Conservation (phyloP, 2,329 filamentous ascomycete genomes). For the Drechmeria coniospora region DNA sequence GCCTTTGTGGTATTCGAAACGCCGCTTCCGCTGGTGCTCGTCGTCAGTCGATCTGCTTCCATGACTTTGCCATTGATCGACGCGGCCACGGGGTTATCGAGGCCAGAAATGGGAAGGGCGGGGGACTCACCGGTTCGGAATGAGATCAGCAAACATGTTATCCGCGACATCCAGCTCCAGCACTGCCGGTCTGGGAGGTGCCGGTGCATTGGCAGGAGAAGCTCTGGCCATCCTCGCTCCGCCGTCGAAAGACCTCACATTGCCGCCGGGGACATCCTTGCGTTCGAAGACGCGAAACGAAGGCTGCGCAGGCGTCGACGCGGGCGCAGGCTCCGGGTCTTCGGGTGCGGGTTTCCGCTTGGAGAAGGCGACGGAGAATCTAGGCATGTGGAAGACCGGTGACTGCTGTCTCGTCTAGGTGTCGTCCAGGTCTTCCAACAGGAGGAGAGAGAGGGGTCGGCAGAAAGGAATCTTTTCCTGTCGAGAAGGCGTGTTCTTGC, state of each 20-base stretch:
- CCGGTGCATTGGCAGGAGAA: slow-evolving; percentile 16
- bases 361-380: slow-evolving; percentile 42
- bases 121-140: slow-evolving; percentile 36
- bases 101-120: neutral
- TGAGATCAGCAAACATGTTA: slow-evolving; percentile 43
- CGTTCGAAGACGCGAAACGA: slow-evolving; percentile 46
- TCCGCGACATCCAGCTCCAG: slow-evolving; percentile 32
- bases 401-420: slow-evolving; percentile 2
- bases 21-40: slow-evolving; percentile 35
- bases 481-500: neutral
- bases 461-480: too few relatives aligned
- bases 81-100: too few relatives aligned
- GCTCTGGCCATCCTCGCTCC: slow-evolving; percentile 27
- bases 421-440: neutral
- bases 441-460: neutral
- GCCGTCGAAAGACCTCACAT: slow-evolving; percentile 37
- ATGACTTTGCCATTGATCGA: too few relatives aligned
- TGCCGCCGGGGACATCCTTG: slow-evolving; percentile 26
- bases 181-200: slow-evolving; percentile 21
- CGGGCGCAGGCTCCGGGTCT: slow-evolving; percentile 34
- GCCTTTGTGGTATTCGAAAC: slow-evolving; percentile 47
- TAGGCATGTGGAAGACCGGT: slow-evolving; percentile 38
- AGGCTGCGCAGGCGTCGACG: slow-evolving; percentile 26
- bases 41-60: too few relatives aligned
- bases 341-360: slow-evolving; percentile 45